Percentiles rank a stretch among this genome's conserved stretches.
phyloP scores from a whole-genome alignment of 2,329 filamentous ascomycete genomes.

The Diaporthe vexans region DNA sequence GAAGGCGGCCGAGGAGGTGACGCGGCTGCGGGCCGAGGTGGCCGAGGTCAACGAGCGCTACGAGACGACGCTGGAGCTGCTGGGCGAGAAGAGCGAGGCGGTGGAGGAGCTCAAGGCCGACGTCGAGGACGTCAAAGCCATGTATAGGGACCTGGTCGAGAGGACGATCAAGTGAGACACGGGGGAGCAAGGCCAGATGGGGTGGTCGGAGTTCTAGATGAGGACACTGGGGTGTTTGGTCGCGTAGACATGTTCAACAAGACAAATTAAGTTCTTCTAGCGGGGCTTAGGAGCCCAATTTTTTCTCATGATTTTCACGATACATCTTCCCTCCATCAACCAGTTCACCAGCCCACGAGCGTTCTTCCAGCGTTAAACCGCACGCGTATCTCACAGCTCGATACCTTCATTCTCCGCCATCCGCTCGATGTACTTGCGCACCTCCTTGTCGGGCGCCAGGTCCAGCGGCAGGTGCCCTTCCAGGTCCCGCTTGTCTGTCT shows the following conservation, averaged over 20 bases:
- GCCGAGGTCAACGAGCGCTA: constrained; percentile 81
- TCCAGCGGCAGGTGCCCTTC: constrained; percentile 82
- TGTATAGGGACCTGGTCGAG: constrained; percentile 94
- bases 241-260: not conserved
- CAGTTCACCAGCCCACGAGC: no score
- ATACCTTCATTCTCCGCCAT: constrained; percentile 89
- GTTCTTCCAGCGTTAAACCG: no score
- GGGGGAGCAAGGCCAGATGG: no score
- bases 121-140: constrained; percentile 92
- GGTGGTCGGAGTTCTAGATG: not conserved
- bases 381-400: constrained; percentile 57
- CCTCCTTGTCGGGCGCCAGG: constrained; percentile 87
- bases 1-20: constrained; percentile 70
- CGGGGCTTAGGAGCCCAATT: constrained; percentile 22
- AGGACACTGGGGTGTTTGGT: not conserved
- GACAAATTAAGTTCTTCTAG: constrained; percentile 28
- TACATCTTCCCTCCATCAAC: constrained; percentile 27
- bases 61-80: constrained; percentile 91
- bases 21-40: constrained; percentile 77
- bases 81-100: constrained; percentile 96
- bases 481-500: constrained; percentile 80
- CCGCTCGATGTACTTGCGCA: constrained; percentile 81
- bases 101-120: constrained; percentile 93
- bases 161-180: constrained; percentile 77
- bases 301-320: constrained; percentile 39